A percentile compares a stretch with the other conserved stretches of the same genome.
Conservation (phyloP, 257 asterid species). For the Nicotiana undulata region DNA sequence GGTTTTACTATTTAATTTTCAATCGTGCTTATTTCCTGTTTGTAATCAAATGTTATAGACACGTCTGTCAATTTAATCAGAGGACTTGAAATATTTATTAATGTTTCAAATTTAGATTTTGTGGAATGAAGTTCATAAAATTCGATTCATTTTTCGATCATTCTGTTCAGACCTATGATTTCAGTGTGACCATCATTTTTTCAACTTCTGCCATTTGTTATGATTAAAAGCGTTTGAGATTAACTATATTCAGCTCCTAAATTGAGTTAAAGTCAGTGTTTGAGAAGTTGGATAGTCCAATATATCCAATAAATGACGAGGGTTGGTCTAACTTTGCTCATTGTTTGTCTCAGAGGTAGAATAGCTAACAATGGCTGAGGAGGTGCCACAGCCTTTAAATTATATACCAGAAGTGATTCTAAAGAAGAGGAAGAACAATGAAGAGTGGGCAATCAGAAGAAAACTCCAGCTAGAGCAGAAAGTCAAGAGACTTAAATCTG, state of each 20-base stretch:
- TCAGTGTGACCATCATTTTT: neutral
- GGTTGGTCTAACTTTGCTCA: neutral
- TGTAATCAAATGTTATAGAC: neutral
- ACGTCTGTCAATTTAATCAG: neutral
- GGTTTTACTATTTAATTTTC: neutral
- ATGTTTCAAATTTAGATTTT: neutral
- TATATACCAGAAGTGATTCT: constrained; percentile 73
- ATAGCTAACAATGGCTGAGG: constrained; percentile 42
- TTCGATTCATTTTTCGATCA: neutral
- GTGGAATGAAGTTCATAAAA: neutral
- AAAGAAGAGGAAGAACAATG: constrained; percentile 90
- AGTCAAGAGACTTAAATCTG: constrained; percentile 47
- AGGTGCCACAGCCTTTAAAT: constrained; percentile 38
- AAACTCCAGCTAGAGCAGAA: constrained; percentile 61
- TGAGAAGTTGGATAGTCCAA: neutral
- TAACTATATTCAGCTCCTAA: neutral
- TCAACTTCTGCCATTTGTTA: neutral
- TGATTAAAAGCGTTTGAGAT: neutral
- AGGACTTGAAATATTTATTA: neutral
- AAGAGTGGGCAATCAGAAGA: constrained; percentile 79
- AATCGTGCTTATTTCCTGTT: neutral
- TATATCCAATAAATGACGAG: neutral
- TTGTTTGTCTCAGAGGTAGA: neutral
- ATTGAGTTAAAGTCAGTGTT: neutral
- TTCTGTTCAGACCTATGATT: neutral